Evolutionary conservation across 352 stramenopile species (phyloP), one percentile per base, ranked within the genome.

Genomic region (Pythium aristosporum): DNA sequence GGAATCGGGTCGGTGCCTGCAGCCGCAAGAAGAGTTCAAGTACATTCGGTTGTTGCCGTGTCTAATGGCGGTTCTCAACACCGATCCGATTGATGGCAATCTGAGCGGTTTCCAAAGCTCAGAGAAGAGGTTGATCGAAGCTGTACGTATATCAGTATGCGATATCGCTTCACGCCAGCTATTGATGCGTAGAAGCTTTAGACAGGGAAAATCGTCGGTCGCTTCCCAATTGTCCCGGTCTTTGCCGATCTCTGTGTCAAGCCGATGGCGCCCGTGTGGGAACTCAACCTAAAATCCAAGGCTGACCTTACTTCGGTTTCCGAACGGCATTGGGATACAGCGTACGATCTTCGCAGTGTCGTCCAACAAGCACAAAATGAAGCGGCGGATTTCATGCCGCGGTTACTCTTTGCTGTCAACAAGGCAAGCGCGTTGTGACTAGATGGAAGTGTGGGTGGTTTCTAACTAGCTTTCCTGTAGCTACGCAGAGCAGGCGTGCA

Each of bases 51-150:
- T 80, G 18, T 49, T 87, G 2, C 79, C 79, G 13, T 79, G 72
- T 49, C 43, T 90, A 7, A 64, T 83, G 28, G 63, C 67, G 0
- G 66, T 90, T n/a, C 70, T 90, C 9, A 71, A 86, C 28, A 72
- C 74, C 4, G 54, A 67, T 23, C 57, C 57, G 0, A 46, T 63
- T 16, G 28, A 55, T 3, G 61, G 48, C 20, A 81, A 72, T 51
- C 67, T 63, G 10, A 71, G 59, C 25, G 63, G 60, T 8, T 68
- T 81, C 23, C 54, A 63, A 30, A 71, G 71, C 34, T 60, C 63
- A 18, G 80, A 87, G 50, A 82, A 77, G 63, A 85, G 83, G 57
- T 59, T 80, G 37, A 73, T 89, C 50, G 80, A 85, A 41, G 55
- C 74, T 63, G 80, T 89, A 80, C 50, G 49, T 28, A 46, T 51